phyloP scores from a whole-genome alignment of 495 filamentous ascomycete species.

The Oidiodendron maius region DNA sequence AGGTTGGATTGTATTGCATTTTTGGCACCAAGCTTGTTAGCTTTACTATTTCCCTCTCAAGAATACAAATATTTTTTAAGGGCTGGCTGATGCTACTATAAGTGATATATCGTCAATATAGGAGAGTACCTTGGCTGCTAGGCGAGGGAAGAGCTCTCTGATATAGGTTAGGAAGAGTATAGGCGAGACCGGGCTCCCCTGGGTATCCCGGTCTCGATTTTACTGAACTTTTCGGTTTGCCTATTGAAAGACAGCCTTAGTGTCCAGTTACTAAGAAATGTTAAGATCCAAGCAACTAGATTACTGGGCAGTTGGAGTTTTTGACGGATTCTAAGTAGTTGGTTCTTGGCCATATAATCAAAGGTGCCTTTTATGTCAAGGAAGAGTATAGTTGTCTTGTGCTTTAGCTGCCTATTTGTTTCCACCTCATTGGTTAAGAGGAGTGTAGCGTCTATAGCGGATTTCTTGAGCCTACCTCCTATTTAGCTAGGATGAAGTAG shows the following conservation, averaged over 20 bases:
- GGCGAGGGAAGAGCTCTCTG: not conserved
- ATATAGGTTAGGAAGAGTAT: not conserved
- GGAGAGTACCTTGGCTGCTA: not conserved
- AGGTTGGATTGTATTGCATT: conserved; percentile 6
- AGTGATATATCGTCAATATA: not conserved
- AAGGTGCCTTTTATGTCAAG: conserved; percentile 1
- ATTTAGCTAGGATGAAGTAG: not conserved
- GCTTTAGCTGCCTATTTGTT: not conserved
- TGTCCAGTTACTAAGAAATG: not conserved
- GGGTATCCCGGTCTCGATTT: not conserved
- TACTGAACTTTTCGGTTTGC: not conserved
- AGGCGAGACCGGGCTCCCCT: too few relatives aligned
- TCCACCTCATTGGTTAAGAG: not conserved
- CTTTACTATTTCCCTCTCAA: not conserved
- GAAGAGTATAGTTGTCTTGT: not conserved
- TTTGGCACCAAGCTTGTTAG: not conserved
- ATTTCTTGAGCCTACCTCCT: not conserved
- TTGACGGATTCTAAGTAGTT: not conserved
- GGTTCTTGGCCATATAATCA: conserved; percentile 1
- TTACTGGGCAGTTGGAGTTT: not conserved
- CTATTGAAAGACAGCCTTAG: not conserved
- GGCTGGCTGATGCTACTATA: not conserved
- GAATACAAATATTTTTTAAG: not conserved
- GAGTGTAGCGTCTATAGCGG: not conserved
- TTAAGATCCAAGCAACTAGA: not conserved